Evolutionary conservation across 106 monocot genomes (phyloP).

Genomic region (Dendrobium officinale): DNA sequence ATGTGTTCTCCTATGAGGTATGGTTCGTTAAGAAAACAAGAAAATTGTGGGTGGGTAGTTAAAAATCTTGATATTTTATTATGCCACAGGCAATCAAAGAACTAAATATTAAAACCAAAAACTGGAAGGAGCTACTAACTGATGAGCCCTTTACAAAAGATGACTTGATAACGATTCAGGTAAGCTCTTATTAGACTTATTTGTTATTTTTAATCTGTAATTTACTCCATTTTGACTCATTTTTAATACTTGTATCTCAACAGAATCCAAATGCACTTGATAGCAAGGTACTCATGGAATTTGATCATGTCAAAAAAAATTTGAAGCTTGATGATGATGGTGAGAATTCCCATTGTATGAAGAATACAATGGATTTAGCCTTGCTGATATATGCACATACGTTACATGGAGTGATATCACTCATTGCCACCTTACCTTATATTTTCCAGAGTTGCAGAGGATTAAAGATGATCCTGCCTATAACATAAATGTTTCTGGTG

Average conservation of each 20-base stretch:
- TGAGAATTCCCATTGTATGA: constrained; percentile 14
- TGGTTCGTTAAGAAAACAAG: background rate
- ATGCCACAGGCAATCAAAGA: constrained; percentile 82
- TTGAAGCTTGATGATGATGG: constrained; percentile 94
- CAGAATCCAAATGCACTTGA: constrained; percentile 97
- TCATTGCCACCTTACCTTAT: background rate
- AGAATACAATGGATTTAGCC: background rate
- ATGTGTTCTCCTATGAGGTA: constrained; percentile 97
- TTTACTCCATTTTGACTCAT: background rate
- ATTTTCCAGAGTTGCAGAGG: constrained; percentile 47
- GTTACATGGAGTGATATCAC: background rate
- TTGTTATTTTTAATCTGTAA: background rate
- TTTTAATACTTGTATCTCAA: background rate
- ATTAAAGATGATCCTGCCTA: constrained; percentile 93
- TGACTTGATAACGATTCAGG: constrained; percentile 96
- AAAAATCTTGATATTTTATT: constrained; percentile 10
- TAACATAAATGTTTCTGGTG: constrained; percentile 90
- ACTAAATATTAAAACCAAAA: constrained; percentile 87
- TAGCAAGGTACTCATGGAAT: constrained; percentile 72
- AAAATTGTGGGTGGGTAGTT: background rate
- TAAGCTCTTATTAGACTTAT: constrained; percentile 4
- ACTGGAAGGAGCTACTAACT: constrained; percentile 93
- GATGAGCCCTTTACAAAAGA: constrained; percentile 91
- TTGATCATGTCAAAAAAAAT: constrained; percentile 93
- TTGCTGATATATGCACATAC: background rate